Conservation (phyloP, 176 grass and related monocot genomes). For the Musa acuminata region DNA sequence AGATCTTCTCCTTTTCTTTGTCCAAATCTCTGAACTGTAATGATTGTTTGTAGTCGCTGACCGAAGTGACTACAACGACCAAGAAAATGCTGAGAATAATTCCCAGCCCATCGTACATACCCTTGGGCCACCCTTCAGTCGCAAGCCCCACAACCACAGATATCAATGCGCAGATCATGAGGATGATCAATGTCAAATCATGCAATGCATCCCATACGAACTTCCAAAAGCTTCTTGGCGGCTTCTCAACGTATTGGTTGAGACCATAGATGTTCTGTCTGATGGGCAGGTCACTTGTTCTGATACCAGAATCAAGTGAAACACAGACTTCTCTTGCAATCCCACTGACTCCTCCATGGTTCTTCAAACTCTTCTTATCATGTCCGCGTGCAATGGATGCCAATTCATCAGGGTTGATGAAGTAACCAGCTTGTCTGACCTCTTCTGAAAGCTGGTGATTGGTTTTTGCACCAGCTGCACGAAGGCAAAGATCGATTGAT, state of each 20-base stretch:
- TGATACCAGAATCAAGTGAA: constrained; percentile 45
- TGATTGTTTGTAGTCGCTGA: constrained; percentile 93
- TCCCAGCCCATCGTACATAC: constrained; percentile 79
- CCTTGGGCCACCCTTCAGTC: constrained; percentile 69
- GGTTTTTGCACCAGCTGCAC: constrained; percentile 40
- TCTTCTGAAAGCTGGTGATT: constrained; percentile 58
- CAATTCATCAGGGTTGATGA: constrained; percentile 65
- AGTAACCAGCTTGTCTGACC: constrained; percentile 56
- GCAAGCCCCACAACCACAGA: constrained; percentile 63
- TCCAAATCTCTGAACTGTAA: constrained; percentile 90
- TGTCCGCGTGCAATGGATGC: constrained; percentile 59
- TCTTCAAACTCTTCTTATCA: constrained; percentile 47
- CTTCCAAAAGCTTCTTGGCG: constrained; percentile 75
- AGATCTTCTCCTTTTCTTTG: constrained; percentile 97
- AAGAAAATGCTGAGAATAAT: constrained; percentile 71
- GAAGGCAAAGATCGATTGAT: neutral
- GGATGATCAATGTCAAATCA: constrained; percentile 78
- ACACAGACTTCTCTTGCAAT: constrained; percentile 58
- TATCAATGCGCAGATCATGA: constrained; percentile 65
- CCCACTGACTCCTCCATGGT: constrained; percentile 52
- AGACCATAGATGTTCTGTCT: constrained; percentile 57
- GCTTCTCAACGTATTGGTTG: constrained; percentile 75
- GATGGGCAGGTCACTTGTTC: constrained; percentile 37
- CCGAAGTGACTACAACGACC: constrained; percentile 70
- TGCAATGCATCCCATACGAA: constrained; percentile 88